Evolutionary conservation across 495 filamentous ascomycete genomes (phyloP).

Genomic region (Penicillium tannophilum): DNA sequence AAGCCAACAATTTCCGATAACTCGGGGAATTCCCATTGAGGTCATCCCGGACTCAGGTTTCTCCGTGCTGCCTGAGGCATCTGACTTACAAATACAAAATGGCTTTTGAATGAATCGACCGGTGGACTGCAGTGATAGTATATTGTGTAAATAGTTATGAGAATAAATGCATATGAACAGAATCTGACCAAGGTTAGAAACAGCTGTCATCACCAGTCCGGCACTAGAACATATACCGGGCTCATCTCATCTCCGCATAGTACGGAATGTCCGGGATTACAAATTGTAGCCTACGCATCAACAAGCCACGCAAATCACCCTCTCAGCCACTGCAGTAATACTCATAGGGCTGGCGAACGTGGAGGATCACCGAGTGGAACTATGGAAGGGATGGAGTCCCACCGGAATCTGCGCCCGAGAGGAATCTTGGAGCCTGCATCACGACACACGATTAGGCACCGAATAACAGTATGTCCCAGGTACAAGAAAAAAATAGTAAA

Average conservation of each 20-base stretch:
- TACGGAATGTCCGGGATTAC: no score
- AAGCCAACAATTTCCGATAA: constrained; percentile 16
- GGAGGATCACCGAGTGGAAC: constrained; percentile 1
- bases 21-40: constrained; percentile 21
- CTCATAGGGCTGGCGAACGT: constrained; percentile 14
- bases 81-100: background rate
- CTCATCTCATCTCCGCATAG: no score
- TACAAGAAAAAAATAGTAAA: background rate
- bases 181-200: no score
- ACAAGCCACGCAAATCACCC: background rate
- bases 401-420: background rate
- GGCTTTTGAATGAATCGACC: no score
- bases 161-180: no score
- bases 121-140: no score
- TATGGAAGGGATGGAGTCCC: background rate
- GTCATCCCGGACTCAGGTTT: constrained; percentile 16
- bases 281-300: background rate
- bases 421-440: constrained; percentile 13
- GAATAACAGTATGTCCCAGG: background rate
- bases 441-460: background rate
- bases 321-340: background rate
- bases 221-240: no score
- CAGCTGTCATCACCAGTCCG: no score
- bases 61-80: constrained; percentile 6
- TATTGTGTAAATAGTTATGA: no score